phyloP scores from a whole-genome alignment of 139 green algal genomes.

The Choricystis sp. region DNA sequence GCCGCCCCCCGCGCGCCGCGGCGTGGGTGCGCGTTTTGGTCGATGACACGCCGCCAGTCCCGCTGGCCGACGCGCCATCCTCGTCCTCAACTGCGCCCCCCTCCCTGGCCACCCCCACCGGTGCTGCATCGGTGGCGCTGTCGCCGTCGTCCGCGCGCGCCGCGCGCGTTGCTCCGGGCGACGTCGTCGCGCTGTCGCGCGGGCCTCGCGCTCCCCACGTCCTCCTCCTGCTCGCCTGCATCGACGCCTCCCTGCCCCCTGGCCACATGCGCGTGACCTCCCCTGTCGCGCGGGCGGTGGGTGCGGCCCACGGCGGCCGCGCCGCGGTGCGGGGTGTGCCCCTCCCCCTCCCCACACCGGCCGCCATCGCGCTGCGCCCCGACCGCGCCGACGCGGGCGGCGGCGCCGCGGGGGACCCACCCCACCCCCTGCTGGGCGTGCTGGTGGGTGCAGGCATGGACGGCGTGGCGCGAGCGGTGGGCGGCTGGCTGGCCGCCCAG shows the following conservation, averaged over 20 bases:
- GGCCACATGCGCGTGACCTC: constrained; percentile 7
- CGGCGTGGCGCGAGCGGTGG: too few species aligned
- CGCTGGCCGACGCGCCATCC: background rate
- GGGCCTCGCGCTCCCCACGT: background rate
- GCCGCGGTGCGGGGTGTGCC: constrained; percentile 8
- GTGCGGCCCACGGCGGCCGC: constrained; percentile 2
- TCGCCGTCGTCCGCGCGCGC: constrained; percentile 7
- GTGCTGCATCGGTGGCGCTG: background rate
- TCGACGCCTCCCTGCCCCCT: background rate
- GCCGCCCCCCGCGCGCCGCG: background rate
- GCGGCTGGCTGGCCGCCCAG: too few species aligned
- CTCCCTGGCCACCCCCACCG: background rate
- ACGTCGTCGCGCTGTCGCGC: constrained; percentile 4
- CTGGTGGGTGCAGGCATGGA: too few species aligned
- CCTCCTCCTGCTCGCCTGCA: constrained; percentile 2
- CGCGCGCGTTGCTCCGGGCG: constrained; percentile 1
- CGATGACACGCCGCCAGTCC: background rate
- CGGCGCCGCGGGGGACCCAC: background rate
- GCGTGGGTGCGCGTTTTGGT: background rate
- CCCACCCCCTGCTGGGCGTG: constrained; percentile 9
- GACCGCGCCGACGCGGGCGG: background rate
- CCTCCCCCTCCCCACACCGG: constrained; percentile 2
- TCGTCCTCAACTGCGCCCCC: background rate
- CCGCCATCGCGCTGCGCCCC: constrained; percentile 9
- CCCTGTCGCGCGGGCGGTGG: background rate